phyloP scores from a whole-genome alignment of 495 filamentous ascomycete genomes.

The Annulohypoxylon bovei region DNA sequence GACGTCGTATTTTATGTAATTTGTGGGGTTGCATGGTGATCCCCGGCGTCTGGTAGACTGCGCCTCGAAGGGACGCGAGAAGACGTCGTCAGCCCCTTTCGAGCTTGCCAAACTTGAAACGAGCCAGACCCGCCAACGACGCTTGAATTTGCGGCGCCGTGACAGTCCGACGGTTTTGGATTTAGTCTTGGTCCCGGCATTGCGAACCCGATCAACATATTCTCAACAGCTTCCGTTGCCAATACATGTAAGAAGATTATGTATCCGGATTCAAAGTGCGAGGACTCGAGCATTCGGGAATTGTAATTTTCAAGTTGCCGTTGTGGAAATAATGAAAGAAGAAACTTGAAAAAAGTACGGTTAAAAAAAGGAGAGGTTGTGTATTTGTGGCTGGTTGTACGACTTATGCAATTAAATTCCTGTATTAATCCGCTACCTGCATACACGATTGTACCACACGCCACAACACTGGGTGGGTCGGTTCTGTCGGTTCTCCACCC shows the following conservation, averaged over 20 bases:
- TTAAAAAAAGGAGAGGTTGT: neutral
- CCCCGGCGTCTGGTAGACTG: slow-evolving; percentile 29
- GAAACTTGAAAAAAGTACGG: neutral
- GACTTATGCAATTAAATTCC: neutral
- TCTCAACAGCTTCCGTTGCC: neutral
- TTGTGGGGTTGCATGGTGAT: slow-evolving; percentile 1
- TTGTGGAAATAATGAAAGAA: neutral
- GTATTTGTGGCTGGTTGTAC: neutral
- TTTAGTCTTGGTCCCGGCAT: slow-evolving; percentile 11
- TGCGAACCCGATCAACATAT: slow-evolving; percentile 11
- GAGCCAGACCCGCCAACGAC: slow-evolving; percentile 17
- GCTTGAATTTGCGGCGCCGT: slow-evolving; percentile 26
- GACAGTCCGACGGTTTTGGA: slow-evolving; percentile 20
- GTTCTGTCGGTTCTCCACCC: no score
- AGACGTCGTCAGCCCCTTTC: slow-evolving; percentile 33
- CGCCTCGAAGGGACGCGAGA: slow-evolving; percentile 32
- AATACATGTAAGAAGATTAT: neutral
- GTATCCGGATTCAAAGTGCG: neutral
- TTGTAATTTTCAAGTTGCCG: neutral
- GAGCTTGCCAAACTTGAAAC: slow-evolving; percentile 33
- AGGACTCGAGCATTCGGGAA: neutral
- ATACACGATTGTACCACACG: slow-evolving; percentile 14
- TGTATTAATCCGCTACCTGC: slow-evolving; percentile 5
- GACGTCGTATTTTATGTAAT: slow-evolving; percentile 19
- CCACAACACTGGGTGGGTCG: neutral